phyloP scores from a whole-genome alignment of 169 alveolate genomes.

The Plasmodium relictum region DNA sequence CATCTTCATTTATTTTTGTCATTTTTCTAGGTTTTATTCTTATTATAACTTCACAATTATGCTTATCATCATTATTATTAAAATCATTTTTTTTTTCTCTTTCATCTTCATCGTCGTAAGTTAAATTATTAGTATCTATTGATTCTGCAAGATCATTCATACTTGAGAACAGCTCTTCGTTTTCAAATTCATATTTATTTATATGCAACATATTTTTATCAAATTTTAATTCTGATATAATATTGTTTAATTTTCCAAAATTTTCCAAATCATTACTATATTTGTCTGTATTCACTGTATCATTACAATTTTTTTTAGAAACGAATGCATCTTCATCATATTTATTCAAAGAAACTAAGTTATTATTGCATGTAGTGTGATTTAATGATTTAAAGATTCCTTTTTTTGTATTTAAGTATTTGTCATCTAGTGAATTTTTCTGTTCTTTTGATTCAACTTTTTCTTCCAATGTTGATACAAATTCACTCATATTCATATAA shows the following conservation, averaged over 20 bases:
- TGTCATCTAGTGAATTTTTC: neutral
- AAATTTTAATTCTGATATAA: no score
- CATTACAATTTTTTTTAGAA: neutral
- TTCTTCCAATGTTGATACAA: neutral
- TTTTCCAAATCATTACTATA: neutral
- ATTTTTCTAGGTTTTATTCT: slow-evolving; percentile 38
- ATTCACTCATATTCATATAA: no score
- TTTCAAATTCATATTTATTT: slow-evolving; percentile 31
- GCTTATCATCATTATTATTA: slow-evolving; percentile 21
- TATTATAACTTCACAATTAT: slow-evolving; percentile 57
- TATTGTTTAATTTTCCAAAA: no score
- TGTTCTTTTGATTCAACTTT: neutral
- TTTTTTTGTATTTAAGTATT: slow-evolving; percentile 4
- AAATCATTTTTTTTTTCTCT: slow-evolving; percentile 1
- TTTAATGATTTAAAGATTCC: neutral
- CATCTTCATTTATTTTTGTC: slow-evolving; percentile 18
- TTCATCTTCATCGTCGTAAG: slow-evolving; percentile 21
- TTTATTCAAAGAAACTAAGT: neutral
- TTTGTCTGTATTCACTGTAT: neutral
- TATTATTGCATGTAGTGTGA: neutral
- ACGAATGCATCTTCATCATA: neutral
- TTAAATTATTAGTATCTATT: slow-evolving; percentile 16
- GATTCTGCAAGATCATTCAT: slow-evolving; percentile 14
- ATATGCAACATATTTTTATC: neutral
- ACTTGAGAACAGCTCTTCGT: slow-evolving; percentile 9